Conservation (phyloP, 2,329 filamentous ascomycete genomes). For the Ambrosiella cleistominuta region DNA sequence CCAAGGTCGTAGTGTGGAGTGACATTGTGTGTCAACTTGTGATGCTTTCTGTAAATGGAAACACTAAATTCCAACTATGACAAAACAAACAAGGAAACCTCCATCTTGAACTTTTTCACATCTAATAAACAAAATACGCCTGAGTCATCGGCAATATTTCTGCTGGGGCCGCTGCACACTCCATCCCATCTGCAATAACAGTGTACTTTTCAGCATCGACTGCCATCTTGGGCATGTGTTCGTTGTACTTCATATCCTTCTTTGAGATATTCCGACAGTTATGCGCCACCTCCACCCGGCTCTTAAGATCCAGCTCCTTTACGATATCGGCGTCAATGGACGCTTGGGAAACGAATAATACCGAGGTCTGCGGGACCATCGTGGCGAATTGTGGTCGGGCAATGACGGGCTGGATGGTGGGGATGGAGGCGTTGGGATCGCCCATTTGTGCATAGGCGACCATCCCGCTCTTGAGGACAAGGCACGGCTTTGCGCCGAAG, state of each 20-base stretch:
- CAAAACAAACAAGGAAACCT: not conserved
- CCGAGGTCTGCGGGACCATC: conserved; percentile 50
- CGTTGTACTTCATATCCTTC: conserved; percentile 80
- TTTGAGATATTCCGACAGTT: conserved; percentile 62
- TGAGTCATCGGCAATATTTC: conserved; percentile 58
- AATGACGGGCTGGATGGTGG: conserved; percentile 70
- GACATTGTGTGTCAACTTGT: no score
- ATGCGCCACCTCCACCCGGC: conserved; percentile 63
- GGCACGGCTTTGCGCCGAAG: conserved; percentile 72
- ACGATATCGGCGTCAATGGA: conserved; percentile 51
- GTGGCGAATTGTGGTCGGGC: conserved; percentile 75
- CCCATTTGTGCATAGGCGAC: conserved; percentile 74
- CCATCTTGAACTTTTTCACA: not conserved
- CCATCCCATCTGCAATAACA: conserved; percentile 66
- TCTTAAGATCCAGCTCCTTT: conserved; percentile 55
- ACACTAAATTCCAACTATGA: not conserved
- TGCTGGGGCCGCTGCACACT: conserved; percentile 58
- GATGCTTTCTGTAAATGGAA: no score
- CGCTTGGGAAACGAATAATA: conserved; percentile 68
- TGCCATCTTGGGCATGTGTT: conserved; percentile 65
- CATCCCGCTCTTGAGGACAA: conserved; percentile 76
- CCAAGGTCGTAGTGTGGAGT: no score
- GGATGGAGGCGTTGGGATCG: conserved; percentile 69
- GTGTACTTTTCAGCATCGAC: conserved; percentile 84
- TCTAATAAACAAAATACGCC: conserved; percentile 55